Conservation (phyloP, 2,329 filamentous ascomycete genomes). For the Epichloe sp. region DNA sequence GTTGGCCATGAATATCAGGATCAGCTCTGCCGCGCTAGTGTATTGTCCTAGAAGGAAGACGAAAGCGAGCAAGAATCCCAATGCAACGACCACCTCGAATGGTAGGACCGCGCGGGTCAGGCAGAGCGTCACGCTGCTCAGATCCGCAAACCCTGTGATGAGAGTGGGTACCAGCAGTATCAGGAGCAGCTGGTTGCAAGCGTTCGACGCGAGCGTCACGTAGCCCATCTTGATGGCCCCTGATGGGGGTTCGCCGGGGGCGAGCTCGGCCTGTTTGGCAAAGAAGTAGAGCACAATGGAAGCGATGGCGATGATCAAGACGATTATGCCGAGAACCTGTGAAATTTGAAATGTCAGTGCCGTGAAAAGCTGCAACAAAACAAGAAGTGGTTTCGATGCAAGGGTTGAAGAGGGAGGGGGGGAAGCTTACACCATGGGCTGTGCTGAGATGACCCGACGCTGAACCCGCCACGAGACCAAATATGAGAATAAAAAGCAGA, state of each 20-base stretch:
- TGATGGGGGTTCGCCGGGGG: neutral
- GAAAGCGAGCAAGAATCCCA: slow-evolving; percentile 13
- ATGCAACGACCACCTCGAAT: slow-evolving; percentile 13
- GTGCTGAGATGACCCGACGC: slow-evolving; percentile 15
- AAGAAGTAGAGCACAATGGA: slow-evolving; percentile 14
- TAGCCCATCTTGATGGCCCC: neutral
- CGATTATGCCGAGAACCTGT: slow-evolving; percentile 17
- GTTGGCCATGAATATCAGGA: slow-evolving; percentile 5
- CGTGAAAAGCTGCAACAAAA: neutral
- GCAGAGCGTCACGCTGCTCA: slow-evolving; percentile 16
- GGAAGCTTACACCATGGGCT: slow-evolving; percentile 15
- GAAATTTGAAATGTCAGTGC: neutral
- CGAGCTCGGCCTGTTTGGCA: slow-evolving; percentile 8
- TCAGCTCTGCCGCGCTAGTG: slow-evolving; percentile 11
- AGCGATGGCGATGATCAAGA: slow-evolving; percentile 12
- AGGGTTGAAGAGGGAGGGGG: neutral
- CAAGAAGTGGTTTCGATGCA: no score
- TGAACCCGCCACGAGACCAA: slow-evolving; percentile 14
- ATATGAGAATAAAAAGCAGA: slow-evolving; percentile 13
- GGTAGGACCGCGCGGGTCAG: slow-evolving; percentile 14
- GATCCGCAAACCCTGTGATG: slow-evolving; percentile 16
- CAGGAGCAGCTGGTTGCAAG: slow-evolving; percentile 16
- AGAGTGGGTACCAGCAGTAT: slow-evolving; percentile 11
- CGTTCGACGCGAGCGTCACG: slow-evolving; percentile 5
- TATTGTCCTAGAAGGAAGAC: slow-evolving; percentile 13